These are phyloP conservation scores for Yarrowia deformans DNA, from an alignment of 805 yeast species.

Conservation along the genomic window DNA sequence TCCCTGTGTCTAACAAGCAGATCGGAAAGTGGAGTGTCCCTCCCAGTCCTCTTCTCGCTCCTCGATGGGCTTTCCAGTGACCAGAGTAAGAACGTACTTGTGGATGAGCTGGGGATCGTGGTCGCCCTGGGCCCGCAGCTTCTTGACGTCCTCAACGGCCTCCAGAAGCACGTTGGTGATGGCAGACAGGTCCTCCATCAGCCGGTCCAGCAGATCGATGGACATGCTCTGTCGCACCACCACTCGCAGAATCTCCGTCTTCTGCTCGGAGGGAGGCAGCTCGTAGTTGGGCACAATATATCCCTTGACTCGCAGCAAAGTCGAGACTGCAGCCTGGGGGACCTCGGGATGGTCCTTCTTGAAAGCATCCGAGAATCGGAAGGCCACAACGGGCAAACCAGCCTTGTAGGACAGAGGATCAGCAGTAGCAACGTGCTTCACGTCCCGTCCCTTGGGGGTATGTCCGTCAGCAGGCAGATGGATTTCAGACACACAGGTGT, in stretches of 20 bases:
- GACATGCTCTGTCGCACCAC: slow-evolving; percentile 79
- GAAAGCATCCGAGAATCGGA: slow-evolving; percentile 70
- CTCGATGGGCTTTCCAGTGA: slow-evolving; percentile 32
- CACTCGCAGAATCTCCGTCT: slow-evolving; percentile 77
- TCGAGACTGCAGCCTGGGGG: slow-evolving; percentile 79
- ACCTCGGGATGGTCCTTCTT: slow-evolving; percentile 71
- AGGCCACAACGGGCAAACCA: slow-evolving; percentile 91
- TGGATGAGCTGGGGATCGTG: slow-evolving; percentile 30
- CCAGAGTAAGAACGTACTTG: slow-evolving; percentile 26
- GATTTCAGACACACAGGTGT: slow-evolving; percentile 76
- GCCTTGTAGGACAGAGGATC: slow-evolving; percentile 58
- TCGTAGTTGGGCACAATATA: slow-evolving; percentile 92
- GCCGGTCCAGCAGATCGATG: slow-evolving; percentile 65
- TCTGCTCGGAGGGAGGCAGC: slow-evolving; percentile 66
- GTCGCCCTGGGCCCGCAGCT: neutral
- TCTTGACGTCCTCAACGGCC: slow-evolving; percentile 52
- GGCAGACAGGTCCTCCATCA: slow-evolving; percentile 66
- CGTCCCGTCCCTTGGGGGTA: slow-evolving; percentile 37
- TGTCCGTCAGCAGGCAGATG: slow-evolving; percentile 59
- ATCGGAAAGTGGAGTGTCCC: slow-evolving; percentile 19
- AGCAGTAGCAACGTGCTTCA: slow-evolving; percentile 42
- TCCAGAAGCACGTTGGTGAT: slow-evolving; percentile 61
- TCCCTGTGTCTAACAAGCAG: slow-evolving; percentile 9
- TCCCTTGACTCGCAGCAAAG: slow-evolving; percentile 76
- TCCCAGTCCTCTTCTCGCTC: slow-evolving; percentile 39